Conservation (phyloP, 306 rosid species). For the Cyclanthera cordifolia region DNA sequence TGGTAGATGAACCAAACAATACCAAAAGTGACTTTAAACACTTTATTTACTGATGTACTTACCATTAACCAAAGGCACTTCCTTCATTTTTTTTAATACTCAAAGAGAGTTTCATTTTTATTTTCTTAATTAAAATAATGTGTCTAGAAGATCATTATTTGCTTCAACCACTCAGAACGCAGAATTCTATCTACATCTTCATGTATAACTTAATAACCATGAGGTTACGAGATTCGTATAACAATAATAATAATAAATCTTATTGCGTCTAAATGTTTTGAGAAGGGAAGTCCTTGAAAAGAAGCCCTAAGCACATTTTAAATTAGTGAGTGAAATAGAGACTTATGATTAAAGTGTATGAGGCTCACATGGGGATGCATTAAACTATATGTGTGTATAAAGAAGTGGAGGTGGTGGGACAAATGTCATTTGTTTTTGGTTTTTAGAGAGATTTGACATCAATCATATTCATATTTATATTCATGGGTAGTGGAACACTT, state of each 20-base stretch:
- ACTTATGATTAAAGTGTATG: conserved; percentile 3
- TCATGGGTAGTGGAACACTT: background rate
- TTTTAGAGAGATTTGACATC: conserved; percentile 9
- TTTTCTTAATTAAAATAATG: too few relatives aligned
- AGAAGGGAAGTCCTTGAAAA: background rate
- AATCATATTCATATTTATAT: background rate
- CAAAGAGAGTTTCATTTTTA: too few relatives aligned
- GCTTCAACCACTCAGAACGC: too few relatives aligned
- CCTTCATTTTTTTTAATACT: too few relatives aligned
- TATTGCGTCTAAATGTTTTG: background rate
- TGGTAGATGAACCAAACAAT: too few relatives aligned
- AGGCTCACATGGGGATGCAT: conserved; percentile 12
- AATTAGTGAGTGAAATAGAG: background rate
- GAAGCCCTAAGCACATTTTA: background rate
- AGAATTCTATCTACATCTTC: too few relatives aligned
- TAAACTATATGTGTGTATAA: background rate
- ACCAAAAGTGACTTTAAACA: too few relatives aligned
- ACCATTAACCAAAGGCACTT: too few relatives aligned
- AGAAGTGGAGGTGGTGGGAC: background rate
- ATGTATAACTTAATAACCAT: background rate
- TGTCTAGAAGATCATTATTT: too few relatives aligned
- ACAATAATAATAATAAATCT: background rate
- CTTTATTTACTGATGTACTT: too few relatives aligned
- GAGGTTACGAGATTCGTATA: too few relatives aligned
- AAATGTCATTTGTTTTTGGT: background rate